Conservation (phyloP, 805 yeast species). For the Saccharomycopsis sp. region DNA sequence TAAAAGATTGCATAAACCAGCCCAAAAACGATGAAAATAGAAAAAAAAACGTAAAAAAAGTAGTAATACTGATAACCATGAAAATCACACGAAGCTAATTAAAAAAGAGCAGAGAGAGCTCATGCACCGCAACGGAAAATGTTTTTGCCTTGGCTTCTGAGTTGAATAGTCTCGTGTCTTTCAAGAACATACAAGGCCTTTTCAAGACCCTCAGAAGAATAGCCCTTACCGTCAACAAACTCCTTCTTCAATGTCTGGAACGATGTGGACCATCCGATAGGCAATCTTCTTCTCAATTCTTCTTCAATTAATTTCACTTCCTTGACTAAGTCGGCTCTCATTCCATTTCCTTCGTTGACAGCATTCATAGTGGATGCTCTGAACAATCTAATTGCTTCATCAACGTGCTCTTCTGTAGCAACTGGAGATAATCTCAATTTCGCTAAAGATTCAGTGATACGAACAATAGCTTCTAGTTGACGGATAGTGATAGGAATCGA, state of each 20-base stretch:
- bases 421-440: slow-evolving; percentile 76
- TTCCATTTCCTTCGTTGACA: slow-evolving; percentile 56
- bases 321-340: slow-evolving; percentile 48
- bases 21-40: no score
- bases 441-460: slow-evolving; percentile 92
- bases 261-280: slow-evolving; percentile 94
- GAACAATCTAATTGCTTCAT: slow-evolving; percentile 89
- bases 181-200: slow-evolving; percentile 77
- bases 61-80: background rate
- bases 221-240: slow-evolving; percentile 61
- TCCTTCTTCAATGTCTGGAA: slow-evolving; percentile 78
- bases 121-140: slow-evolving; percentile 69
- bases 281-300: slow-evolving; percentile 82
- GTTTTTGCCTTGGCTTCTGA: slow-evolving; percentile 80
- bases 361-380: slow-evolving; percentile 98
- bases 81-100: background rate
- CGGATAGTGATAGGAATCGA: slow-evolving; percentile 96
- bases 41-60: no score
- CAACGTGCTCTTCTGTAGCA: slow-evolving; percentile 85
- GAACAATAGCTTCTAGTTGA: slow-evolving; percentile 94
- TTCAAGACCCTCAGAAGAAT: slow-evolving; percentile 67
- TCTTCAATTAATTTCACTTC: slow-evolving; percentile 77
- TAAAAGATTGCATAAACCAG: no score
- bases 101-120: background rate
- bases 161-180: slow-evolving; percentile 78